A percentile compares a stretch with the other conserved stretches of the same genome.
phyloP scores from a whole-genome alignment of 1,284 basidiomycete genomes.

The Somion occarium region DNA sequence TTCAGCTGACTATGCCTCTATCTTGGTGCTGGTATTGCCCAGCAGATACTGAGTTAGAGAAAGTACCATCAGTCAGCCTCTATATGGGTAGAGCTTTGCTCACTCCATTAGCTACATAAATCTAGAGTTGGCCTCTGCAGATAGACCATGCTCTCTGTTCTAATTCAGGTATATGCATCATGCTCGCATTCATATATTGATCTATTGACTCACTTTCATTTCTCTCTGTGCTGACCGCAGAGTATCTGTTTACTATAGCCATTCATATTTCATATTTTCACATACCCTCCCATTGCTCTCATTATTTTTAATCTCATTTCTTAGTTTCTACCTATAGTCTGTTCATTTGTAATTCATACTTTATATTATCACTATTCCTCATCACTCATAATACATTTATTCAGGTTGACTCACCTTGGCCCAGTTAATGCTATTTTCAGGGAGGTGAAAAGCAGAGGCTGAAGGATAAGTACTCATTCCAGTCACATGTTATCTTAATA shows the following conservation, averaged over 20 bases:
- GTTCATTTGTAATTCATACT: no score
- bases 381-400: no score
- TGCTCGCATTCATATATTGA: neutral
- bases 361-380: no score
- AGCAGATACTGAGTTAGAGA: neutral
- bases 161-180: neutral
- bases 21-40: neutral
- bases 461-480: no score
- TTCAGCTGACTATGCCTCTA: neutral
- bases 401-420: no score
- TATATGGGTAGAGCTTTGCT: neutral
- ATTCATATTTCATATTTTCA: neutral
- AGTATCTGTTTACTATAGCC: neutral
- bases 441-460: no score
- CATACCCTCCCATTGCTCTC: no score
- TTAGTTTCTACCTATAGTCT: no score
- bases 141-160: neutral
- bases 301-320: no score
- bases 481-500: no score
- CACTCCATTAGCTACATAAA: neutral
- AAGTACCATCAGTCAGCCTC: neutral
- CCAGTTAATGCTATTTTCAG: no score
- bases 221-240: neutral
- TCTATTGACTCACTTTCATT: neutral
- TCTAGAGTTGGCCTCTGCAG: neutral